Evolutionary conservation across 805 yeast species (phyloP).

Genomic region (Candida cerambycidarum): DNA sequence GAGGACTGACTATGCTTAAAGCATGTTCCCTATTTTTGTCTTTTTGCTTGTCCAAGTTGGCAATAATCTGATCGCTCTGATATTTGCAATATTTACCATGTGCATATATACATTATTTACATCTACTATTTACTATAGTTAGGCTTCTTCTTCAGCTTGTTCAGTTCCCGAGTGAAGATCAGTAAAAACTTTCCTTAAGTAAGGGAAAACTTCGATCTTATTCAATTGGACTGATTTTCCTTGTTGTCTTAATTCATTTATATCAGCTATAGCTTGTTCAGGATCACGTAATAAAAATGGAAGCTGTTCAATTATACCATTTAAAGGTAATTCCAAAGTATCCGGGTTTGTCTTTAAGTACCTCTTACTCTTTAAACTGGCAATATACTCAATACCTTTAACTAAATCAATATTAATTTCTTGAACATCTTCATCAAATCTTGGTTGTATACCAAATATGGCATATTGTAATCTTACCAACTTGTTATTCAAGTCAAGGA

Average conservation of each 20-base stretch:
- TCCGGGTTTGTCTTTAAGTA: conserved; percentile 24
- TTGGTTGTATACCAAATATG: conserved; percentile 79
- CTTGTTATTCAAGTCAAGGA: conserved; percentile 59
- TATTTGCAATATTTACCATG: no score
- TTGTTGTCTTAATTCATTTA: conserved; percentile 48
- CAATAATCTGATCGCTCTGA: no score
- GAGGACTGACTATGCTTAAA: no score
- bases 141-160: conserved; percentile 1
- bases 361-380: conserved; percentile 60
- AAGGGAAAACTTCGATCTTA: conserved; percentile 42
- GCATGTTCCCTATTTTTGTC: no score
- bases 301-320: conserved; percentile 40
- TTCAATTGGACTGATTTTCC: conserved; percentile 28
- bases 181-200: conserved; percentile 26
- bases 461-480: conserved; percentile 80
- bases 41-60: no score
- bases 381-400: conserved; percentile 67
- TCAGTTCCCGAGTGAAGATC: neutral
- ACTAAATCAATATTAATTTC: conserved; percentile 49
- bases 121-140: conserved; percentile 1
- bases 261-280: conserved; percentile 45
- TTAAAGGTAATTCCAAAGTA: conserved; percentile 31
- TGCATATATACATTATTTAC: conserved; percentile 1
- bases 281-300: conserved; percentile 37
- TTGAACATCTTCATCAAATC: conserved; percentile 52